Conservation (phyloP, 176 grass and related monocot species). For the Bromus sterilis region DNA sequence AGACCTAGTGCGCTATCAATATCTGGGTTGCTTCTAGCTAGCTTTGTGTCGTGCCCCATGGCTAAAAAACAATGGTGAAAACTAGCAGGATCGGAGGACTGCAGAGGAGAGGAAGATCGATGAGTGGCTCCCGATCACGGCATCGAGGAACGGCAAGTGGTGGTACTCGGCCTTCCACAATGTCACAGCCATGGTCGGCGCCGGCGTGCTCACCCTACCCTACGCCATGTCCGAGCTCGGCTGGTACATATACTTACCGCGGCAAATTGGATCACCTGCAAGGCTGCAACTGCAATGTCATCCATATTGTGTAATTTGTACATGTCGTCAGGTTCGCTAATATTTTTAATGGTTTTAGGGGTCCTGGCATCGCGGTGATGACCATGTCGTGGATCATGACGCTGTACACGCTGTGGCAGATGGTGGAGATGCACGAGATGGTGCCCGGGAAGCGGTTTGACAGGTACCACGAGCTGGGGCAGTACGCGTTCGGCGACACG, state of each 20-base stretch:
- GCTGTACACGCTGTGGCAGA: constrained; percentile 58
- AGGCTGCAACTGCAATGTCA: too few relatives aligned
- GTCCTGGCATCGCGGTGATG: constrained; percentile 60
- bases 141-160: neutral
- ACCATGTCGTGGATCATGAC: constrained; percentile 62
- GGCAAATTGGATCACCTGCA: neutral
- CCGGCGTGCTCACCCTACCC: constrained; percentile 73
- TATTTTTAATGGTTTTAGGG: constrained; percentile 18
- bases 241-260: constrained; percentile 39
- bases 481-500: constrained; percentile 53
- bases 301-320: too few relatives aligned
- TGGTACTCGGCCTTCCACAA: neutral
- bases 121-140: neutral
- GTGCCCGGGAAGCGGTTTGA: constrained; percentile 62
- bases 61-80: neutral
- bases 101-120: neutral
- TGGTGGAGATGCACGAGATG: constrained; percentile 72
- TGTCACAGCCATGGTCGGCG: constrained; percentile 77
- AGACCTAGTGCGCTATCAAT: too few relatives aligned
- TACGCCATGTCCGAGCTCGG: constrained; percentile 80
- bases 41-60: neutral
- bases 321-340: neutral
- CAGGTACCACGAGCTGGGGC: constrained; percentile 65
- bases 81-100: constrained; percentile 11
- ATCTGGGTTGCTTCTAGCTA: too few relatives aligned